phyloP scores from a whole-genome alignment of 352 stramenopile species.

The Ophiocytium majus region DNA sequence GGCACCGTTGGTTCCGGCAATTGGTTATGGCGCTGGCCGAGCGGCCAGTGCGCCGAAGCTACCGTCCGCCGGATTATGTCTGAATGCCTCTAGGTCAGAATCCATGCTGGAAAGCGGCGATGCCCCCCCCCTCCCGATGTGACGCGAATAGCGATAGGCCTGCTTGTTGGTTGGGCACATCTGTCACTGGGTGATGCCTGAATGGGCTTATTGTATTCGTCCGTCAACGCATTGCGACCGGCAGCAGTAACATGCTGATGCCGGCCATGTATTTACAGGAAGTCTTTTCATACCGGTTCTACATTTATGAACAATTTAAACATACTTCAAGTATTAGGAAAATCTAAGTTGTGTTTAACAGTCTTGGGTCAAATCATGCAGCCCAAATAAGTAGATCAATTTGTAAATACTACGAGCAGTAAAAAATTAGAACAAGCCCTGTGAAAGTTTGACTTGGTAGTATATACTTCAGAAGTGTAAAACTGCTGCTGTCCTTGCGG shows the following conservation, averaged over 20 bases:
- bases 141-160: slow-evolving; percentile 69
- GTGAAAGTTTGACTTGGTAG: too few relatives aligned
- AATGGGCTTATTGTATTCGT: too few relatives aligned
- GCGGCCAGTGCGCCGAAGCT: slow-evolving; percentile 82
- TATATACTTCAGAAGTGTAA: too few relatives aligned
- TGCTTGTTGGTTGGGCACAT: too few relatives aligned
- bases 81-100: slow-evolving; percentile 87
- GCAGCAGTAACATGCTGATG: neutral
- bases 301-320: neutral
- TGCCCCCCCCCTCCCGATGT: slow-evolving; percentile 73
- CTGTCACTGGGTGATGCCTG: too few relatives aligned
- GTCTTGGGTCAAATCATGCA: too few relatives aligned
- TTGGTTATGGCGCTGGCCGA: slow-evolving; percentile 80
- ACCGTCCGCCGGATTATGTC: slow-evolving; percentile 82
- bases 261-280: neutral
- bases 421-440: too few relatives aligned
- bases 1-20: slow-evolving; percentile 81
- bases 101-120: slow-evolving; percentile 76
- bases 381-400: too few relatives aligned
- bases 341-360: too few relatives aligned
- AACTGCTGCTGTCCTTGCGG: too few relatives aligned
- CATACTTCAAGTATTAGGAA: neutral
- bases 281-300: neutral
- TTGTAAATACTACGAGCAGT: too few relatives aligned
- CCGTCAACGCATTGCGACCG: neutral